phyloP scores from a whole-genome alignment of 2,329 filamentous ascomycete genomes.

The Monilinia aucupariae region DNA sequence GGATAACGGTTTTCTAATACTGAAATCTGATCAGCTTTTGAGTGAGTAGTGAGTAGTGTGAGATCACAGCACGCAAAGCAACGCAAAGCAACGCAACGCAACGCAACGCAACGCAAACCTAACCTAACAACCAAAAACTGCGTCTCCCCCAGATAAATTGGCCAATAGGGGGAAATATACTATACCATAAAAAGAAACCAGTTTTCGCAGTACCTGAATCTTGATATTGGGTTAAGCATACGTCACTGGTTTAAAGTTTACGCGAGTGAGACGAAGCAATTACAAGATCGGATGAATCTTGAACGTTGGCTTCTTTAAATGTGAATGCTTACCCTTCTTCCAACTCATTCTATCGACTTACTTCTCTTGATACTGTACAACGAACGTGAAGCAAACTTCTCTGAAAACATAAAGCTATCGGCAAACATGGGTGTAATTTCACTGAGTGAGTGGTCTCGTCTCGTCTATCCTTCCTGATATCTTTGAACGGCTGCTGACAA shows the following conservation, averaged over 20 bases:
- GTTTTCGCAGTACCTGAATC: background rate
- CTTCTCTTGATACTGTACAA: background rate
- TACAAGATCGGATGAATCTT: background rate
- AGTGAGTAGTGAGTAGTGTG: too few relatives aligned
- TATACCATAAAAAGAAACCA: background rate
- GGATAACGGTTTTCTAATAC: background rate
- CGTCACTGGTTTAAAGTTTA: slow-evolving; percentile 1
- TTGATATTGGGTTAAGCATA: background rate
- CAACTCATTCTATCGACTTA: background rate
- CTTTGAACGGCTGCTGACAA: slow-evolving; percentile 20
- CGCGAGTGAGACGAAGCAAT: slow-evolving; percentile 6
- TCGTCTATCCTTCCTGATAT: slow-evolving; percentile 41
- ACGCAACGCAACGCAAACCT: too few relatives aligned
- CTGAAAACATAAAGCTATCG: background rate
- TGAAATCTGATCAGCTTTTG: slow-evolving; percentile 1
- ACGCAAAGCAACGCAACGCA: too few relatives aligned
- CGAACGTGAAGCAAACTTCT: too few relatives aligned
- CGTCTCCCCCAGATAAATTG: background rate
- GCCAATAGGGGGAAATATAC: background rate
- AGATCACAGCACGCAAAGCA: background rate
- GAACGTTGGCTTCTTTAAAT: slow-evolving; percentile 3
- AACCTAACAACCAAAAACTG: background rate
- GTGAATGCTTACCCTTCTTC: background rate
- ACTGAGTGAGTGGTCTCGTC: slow-evolving; percentile 33
- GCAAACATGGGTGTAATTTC: slow-evolving; percentile 36